phyloP scores from a whole-genome alignment of 495 filamentous ascomycete genomes.

The Copromyces sp. region DNA sequence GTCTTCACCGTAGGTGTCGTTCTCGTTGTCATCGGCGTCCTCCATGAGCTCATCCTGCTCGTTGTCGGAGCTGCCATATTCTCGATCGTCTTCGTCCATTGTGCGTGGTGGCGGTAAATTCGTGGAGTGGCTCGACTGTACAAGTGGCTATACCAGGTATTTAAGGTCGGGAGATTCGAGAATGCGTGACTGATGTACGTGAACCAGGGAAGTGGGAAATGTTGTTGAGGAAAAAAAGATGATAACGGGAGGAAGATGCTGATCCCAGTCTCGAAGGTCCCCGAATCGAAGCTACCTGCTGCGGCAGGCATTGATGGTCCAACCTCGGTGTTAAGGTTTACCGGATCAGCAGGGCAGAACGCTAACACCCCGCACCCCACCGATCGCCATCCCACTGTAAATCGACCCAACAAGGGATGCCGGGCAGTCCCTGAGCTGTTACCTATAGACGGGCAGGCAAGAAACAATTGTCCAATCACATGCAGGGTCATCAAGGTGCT shows the following conservation, averaged over 20 bases:
- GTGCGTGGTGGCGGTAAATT: not conserved
- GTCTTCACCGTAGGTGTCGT: constrained; percentile 48
- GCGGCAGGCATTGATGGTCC: not conserved
- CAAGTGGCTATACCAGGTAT: not conserved
- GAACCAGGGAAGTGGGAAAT: not conserved
- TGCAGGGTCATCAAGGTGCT: not conserved
- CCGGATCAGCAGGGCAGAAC: not conserved
- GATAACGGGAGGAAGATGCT: not conserved
- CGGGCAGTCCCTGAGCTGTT: not conserved
- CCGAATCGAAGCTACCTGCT: not conserved
- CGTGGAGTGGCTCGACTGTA: not conserved
- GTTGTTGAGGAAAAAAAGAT: not conserved
- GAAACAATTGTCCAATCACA: not conserved
- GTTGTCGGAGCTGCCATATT: constrained; percentile 44
- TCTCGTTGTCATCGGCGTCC: constrained; percentile 52
- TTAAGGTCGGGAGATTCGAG: not conserved
- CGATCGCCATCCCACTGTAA: not conserved
- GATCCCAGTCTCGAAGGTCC: not conserved
- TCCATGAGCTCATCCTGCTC: constrained; percentile 55
- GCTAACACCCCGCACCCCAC: not conserved
- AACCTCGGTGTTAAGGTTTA: not conserved
- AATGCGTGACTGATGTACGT: not conserved
- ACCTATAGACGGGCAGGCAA: not conserved
- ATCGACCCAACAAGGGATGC: not conserved
- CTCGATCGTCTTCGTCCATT: constrained; percentile 37